Conservation (phyloP, 371 early-diverging fungal species). For the Gilbertella persicaria region DNA sequence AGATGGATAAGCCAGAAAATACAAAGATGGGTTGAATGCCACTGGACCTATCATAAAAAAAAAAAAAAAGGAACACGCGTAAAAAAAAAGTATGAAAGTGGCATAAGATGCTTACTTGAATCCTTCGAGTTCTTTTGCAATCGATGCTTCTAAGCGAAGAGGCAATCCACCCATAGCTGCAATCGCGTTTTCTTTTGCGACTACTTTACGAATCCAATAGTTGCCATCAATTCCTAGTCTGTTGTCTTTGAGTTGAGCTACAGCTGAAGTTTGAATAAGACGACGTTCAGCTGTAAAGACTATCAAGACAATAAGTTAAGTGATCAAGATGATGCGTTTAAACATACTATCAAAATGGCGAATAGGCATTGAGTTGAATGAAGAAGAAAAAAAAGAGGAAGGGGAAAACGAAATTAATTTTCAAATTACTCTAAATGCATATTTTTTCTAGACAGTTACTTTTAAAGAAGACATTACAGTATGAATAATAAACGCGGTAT, state of each 20-base stretch:
- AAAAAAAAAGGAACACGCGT: background rate
- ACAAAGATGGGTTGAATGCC: slow-evolving; percentile 78
- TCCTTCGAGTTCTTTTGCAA: slow-evolving; percentile 66
- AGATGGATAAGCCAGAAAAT: slow-evolving; percentile 71
- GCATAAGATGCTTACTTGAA: slow-evolving; percentile 50
- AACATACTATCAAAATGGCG: slow-evolving; percentile 62
- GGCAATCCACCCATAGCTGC: slow-evolving; percentile 81
- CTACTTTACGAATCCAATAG: slow-evolving; percentile 71
- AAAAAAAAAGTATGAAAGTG: background rate
- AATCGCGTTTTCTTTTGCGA: slow-evolving; percentile 59
- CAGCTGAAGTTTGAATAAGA: slow-evolving; percentile 60
- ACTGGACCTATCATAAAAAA: slow-evolving; percentile 38
- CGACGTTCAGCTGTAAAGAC: slow-evolving; percentile 66
- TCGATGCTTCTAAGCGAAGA: slow-evolving; percentile 55
- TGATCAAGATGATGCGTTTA: background rate
- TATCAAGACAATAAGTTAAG: slow-evolving; percentile 17
- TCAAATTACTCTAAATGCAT: no score
- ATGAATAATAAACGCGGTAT: no score
- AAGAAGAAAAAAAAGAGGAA: slow-evolving; percentile 1
- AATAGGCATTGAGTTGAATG: slow-evolving; percentile 50
- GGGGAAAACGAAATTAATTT: background rate
- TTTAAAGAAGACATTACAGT: no score
- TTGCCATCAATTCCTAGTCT: slow-evolving; percentile 80
- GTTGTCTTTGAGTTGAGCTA: slow-evolving; percentile 61
- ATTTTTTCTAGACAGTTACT: no score